Percentiles rank a stretch among this genome's conserved stretches.
Evolutionary conservation across 148 eudicot genomes (phyloP).

Genomic region (Rhododendron henanense): DNA sequence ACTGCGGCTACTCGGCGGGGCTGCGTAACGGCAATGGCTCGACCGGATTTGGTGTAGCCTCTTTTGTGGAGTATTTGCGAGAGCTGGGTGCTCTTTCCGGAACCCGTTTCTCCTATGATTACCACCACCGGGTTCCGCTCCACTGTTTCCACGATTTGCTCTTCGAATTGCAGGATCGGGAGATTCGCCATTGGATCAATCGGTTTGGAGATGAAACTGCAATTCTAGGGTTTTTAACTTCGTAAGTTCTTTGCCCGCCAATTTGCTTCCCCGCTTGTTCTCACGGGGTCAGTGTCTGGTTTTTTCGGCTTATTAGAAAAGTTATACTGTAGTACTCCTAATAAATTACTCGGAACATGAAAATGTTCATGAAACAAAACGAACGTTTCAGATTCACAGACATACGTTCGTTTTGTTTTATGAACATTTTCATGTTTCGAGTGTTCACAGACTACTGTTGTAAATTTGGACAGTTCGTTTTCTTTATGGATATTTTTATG

Average conservation of each 20-base stretch:
- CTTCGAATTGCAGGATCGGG: constrained; percentile 83
- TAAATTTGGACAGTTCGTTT: too few species aligned
- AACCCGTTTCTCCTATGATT: constrained; percentile 88
- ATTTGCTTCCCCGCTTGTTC: background rate
- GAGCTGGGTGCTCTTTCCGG: constrained; percentile 94
- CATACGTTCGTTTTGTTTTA: too few species aligned
- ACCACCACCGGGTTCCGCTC: constrained; percentile 61
- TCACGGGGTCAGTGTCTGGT: background rate
- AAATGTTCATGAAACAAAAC: too few species aligned
- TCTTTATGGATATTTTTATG: too few species aligned
- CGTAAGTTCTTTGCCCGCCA: background rate
- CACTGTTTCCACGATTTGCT: constrained; percentile 65
- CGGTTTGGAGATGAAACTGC: background rate
- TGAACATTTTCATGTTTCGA: too few species aligned
- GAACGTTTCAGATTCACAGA: too few species aligned
- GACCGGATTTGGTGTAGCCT: constrained; percentile 59
- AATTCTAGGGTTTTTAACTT: background rate
- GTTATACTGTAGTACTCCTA: too few species aligned
- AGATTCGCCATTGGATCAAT: constrained; percentile 49
- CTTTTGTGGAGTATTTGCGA: constrained; percentile 72
- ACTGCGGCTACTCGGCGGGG: constrained; percentile 99
- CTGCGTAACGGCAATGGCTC: constrained; percentile 78
- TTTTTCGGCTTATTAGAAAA: background rate
- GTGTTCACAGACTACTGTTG: too few species aligned
- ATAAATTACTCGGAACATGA: too few species aligned